Evolutionary conservation across 2,329 filamentous ascomycete genomes (phyloP), one percentile per base, ranked within the genome.

Genomic region (Diaporthe vexans): DNA sequence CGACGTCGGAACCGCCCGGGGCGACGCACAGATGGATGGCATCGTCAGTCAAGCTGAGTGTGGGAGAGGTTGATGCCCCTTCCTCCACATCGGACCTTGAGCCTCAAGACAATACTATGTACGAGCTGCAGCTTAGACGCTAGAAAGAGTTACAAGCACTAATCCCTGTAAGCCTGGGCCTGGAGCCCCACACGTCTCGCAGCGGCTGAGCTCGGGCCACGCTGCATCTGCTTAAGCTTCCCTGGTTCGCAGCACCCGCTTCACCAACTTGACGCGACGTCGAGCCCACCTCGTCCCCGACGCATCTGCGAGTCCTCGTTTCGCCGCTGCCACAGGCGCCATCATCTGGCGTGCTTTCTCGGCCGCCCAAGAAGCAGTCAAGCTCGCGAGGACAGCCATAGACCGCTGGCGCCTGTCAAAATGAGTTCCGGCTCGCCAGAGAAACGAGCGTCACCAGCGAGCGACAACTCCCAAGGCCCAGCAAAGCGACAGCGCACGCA

Each of bases 381-480:
- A 19, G n/a, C 17, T 26, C 33, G 48, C 46, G 33, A 46, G 17
- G 26, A n/a, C 40, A 61, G 56, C 15, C 15, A 24, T n/a, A 37
- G 40, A 15, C 35, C 11, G 24, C 65, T 21, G 40, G 40, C 10
- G 29, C 40, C 46, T 29, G 40, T 71, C 58, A 67, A 48, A 10
- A 74, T 74, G 67, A 65, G 43, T 63, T 63, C 67, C 48, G 67
- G 74, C 7, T 51, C 74, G 59, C 61, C 61, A 26, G 65, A 69
- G 57, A 86, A 86, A 77, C 83, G 84, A 77, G 80, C 78, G 43
- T 77, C 83, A 48, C 80, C 82, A 11, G 78, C 80, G 10, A 76
- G 75, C 40, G 80, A 81, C 33, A 79, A 79, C 48, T 74, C 78
- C 26, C 75, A 78, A 67, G 77, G 78, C 2, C 76, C 76, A 4